Evolutionary conservation across 352 stramenopile genomes (phyloP), one percentile per base, ranked within the genome.

Genomic region (Pythium pyrilobum): DNA sequence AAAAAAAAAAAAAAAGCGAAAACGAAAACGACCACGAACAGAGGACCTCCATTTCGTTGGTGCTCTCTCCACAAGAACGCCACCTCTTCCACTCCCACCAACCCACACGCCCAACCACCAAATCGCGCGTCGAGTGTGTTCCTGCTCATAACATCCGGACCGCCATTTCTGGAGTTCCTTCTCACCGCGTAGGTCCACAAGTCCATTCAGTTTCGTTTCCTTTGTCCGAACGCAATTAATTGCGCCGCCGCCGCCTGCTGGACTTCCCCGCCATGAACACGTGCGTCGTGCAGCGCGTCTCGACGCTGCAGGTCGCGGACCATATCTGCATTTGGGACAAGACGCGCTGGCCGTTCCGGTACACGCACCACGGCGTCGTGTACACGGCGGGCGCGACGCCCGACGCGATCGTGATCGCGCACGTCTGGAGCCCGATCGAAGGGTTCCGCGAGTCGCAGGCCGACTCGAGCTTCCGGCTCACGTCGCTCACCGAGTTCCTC

Each of bases 291-390:
- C 64, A 75, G 47, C 57, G 72, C 55, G 77, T 91, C 2, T 48
- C 59, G 39, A 76, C 64, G 46, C 68, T 91, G n/a, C 75, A 78
- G 45, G 48, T 50, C 21, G 74, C 62, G 10, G 81, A 91, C 67
- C 81, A 91, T 58, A 76, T 91, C 24, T 86, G 72, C 62, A 87
- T 91, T 50, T 91, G 81, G 81, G 81, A 91, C 58, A 82, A 75
- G 18, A 80, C 62, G 46, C 77, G 81, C 29, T 91, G 77, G 77
- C 81, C 81, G 1, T 84, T 88, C 63, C 66, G 72, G 11, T 91
- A 91, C 67, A 85, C 75, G 40, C 81, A 91, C 64, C 81, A 91
- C 52, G 81, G 81, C 54, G 62, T 91, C 37, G 76, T 91, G 13
- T 85, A 78, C 54, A 39, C 64, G 24, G 27, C 62, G 9, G 81